Conservation (phyloP, 805 yeast genomes). For the Kodamaea restingae region DNA sequence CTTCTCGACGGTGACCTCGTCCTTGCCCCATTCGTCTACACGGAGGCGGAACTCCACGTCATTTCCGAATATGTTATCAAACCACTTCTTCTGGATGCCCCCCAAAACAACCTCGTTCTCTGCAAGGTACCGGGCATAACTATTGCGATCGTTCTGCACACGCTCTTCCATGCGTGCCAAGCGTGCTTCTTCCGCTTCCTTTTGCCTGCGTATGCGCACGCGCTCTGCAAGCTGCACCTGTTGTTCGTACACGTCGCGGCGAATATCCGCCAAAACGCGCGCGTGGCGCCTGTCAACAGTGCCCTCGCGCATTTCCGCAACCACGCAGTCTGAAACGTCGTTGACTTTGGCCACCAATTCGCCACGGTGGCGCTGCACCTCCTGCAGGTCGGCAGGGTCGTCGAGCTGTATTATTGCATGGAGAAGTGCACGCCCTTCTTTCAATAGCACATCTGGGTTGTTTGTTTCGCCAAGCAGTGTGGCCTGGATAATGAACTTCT, state of each 20-base stretch:
- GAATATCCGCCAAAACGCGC: constrained; percentile 17
- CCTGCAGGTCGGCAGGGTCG: constrained; percentile 3
- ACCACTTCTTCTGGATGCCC: constrained; percentile 6
- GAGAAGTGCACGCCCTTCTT: constrained; percentile 34
- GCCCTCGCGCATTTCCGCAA: constrained; percentile 18
- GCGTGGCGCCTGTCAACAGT: constrained; percentile 21
- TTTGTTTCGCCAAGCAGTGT: constrained; percentile 22
- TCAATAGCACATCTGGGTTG: constrained; percentile 30
- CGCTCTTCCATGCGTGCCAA: constrained; percentile 4
- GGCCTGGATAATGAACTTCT: constrained; percentile 37
- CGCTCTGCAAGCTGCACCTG: constrained; percentile 5
- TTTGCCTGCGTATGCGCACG: constrained; percentile 13
- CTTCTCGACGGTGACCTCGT: constrained; percentile 10
- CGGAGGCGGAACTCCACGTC: constrained; percentile 11
- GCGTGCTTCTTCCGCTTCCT: constrained; percentile 8
- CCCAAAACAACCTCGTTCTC: constrained; percentile 12
- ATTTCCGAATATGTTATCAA: constrained; percentile 11
- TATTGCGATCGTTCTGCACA: constrained; percentile 3
- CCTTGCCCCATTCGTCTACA: constrained; percentile 21
- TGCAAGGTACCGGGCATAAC: constrained; percentile 4
- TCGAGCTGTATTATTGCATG: constrained; percentile 27
- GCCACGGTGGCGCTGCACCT: constrained; percentile 23
- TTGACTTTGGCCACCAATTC: constrained; percentile 28
- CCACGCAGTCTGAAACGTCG: constrained; percentile 27
- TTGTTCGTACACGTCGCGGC: constrained; percentile 27